Evolutionary conservation across 768 basidiomycete species (phyloP), one percentile per base, ranked within the genome.

Genomic region (Boletus vermiculosoides): DNA sequence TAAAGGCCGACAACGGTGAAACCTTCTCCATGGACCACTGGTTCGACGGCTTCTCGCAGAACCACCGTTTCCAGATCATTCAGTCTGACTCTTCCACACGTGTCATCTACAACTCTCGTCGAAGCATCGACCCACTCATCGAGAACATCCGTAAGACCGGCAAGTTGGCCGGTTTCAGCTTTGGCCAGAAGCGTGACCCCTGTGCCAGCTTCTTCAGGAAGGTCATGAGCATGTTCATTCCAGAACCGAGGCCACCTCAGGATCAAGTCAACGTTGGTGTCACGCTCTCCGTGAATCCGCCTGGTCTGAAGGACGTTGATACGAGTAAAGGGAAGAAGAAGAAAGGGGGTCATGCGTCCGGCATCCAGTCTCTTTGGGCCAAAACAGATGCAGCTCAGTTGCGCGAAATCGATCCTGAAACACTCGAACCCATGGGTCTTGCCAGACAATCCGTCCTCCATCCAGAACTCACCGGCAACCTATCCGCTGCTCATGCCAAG

Each of bases 41-140:
- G 77, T 77, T 77, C 52, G 76, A 77, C 50, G 77, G 77, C 28
- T 70, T 78, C 46, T 68, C 72, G 18, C 68, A 74, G 58, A 71
- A 71, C 60, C 75, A 77, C 56, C 71, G 73, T 48, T 77, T 77
- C 63, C 71, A 75, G 54, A 75, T 77, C 62, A 59, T 64, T 28
- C 61, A 71, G 42, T 54, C 67, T 0, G 64, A 54, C 20, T 22
- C 28, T 2, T 41, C 60, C 16, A 63, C 69, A 6, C 70, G 63
- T 1, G 73, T 77, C 31, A 52, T 67, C 31, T 77, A 77, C 60
- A 69, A 67, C 39, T 75, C 70, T 33, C 74, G 71, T 56, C 63
- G 62, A 12, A 68, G 69, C 18, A 55, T 66, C 15, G 70, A 69
- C 33, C 67, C 65, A 0, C 58, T 71, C 23, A 63, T 72, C 48